Conservation (phyloP, 1,139 yeast species). For the Zygoascus meyerae region DNA sequence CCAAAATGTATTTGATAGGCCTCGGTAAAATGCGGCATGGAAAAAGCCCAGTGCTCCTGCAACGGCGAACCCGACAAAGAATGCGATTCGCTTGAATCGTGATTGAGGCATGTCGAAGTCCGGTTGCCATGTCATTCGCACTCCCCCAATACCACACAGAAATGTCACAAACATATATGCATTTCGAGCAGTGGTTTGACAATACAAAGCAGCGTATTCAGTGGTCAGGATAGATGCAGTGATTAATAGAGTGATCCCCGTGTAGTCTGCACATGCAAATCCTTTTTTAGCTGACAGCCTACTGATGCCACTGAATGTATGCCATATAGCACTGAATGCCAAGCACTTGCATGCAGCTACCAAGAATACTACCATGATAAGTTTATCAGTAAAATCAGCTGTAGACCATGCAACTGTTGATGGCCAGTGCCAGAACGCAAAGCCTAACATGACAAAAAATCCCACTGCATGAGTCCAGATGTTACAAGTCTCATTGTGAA, state of each 20-base stretch:
- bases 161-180: constrained; percentile 57
- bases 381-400: constrained; percentile 43
- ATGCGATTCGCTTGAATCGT: constrained; percentile 71
- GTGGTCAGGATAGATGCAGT: constrained; percentile 87
- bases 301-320: constrained; percentile 80
- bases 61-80: constrained; percentile 72
- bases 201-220: constrained; percentile 71
- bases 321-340: constrained; percentile 80
- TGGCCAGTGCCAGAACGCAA: constrained; percentile 62
- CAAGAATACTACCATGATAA: constrained; percentile 58
- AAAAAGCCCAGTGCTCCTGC: constrained; percentile 66
- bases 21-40: constrained; percentile 52
- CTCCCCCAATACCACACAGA: constrained; percentile 64
- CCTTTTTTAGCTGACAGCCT: constrained; percentile 55
- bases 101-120: constrained; percentile 83
- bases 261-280: constrained; percentile 91
- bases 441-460: constrained; percentile 49
- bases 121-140: constrained; percentile 84
- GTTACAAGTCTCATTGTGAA: constrained; percentile 88
- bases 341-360: constrained; percentile 73
- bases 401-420: constrained; percentile 37
- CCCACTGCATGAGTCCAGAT: constrained; percentile 92
- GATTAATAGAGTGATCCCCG: constrained; percentile 86
- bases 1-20: constrained; percentile 45
- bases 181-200: constrained; percentile 47